phyloP scores from a whole-genome alignment of 2,329 filamentous ascomycete genomes.

The Fusarium brevicatenulatum region DNA sequence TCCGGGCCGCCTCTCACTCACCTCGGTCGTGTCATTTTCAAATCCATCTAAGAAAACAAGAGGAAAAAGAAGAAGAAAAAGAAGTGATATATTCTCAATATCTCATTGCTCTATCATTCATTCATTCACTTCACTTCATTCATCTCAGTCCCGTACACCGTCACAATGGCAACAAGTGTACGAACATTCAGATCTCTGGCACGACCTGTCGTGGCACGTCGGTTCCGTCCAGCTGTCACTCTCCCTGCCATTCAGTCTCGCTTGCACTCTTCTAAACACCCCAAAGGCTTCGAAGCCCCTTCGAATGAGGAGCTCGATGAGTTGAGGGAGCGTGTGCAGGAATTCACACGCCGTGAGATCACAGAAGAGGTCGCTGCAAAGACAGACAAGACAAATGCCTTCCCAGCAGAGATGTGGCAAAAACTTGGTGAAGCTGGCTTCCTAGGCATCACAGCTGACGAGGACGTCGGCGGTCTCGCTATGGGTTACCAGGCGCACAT shows the following conservation, averaged over 20 bases:
- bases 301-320: slow-evolving; percentile 79
- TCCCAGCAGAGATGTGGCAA: slow-evolving; percentile 90
- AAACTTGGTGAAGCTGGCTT: slow-evolving; percentile 93
- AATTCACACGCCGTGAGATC: slow-evolving; percentile 90
- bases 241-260: slow-evolving; percentile 53
- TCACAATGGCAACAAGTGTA: slow-evolving; percentile 56
- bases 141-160: not conserved
- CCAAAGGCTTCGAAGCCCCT: slow-evolving; percentile 73
- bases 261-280: slow-evolving; percentile 67
- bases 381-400: slow-evolving; percentile 88
- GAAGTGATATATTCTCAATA: slow-evolving; percentile 5
- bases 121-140: not conserved
- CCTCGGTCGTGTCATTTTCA: slow-evolving; percentile 30
- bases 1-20: slow-evolving; percentile 27
- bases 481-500: slow-evolving; percentile 98
- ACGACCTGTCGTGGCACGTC: slow-evolving; percentile 45
- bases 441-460: slow-evolving; percentile 91
- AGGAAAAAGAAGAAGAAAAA: not conserved
- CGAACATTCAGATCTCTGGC: slow-evolving; percentile 51
- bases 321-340: slow-evolving; percentile 84
- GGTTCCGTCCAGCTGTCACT: slow-evolving; percentile 43
- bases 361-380: slow-evolving; percentile 81
- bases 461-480: slow-evolving; percentile 86
- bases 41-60: not conserved
- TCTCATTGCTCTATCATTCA: not conserved